Evolutionary conservation across 768 basidiomycete genomes (phyloP), one percentile per base, ranked within the genome.

Genomic region (Lentinula edodes): DNA sequence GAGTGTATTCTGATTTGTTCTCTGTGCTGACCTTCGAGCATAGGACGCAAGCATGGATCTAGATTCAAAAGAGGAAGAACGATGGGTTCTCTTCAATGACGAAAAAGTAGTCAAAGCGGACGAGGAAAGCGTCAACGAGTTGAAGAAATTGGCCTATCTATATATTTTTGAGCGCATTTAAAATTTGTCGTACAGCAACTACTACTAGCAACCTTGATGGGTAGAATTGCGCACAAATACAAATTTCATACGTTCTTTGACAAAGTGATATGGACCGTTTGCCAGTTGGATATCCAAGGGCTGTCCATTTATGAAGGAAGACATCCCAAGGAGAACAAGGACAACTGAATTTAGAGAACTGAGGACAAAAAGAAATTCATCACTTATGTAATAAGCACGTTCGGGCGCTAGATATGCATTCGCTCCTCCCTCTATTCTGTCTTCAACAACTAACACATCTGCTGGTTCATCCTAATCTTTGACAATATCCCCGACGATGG

Each of bases 31-130:
- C n/a, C 9, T 20, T 8, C 42, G 6, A 16, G 5, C n/a, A 48
- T 23, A 48, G 46, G 46, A 48, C 9, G 20, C 2, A 18, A 48
- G 46, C 46, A 48, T 48, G 20, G 18, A 9, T 3, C 16, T 48
- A 23, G 46, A 48, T 48, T 12, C 46, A 9, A 20, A 71, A 5
- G 83, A 76, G 38, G 38, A 39, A 38, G 83, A 80, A 20, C 79
- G 80, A 9, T 96, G 96, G 93, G 89, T 95, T 60, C 72, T 98
- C 68, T 97, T 95, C 73, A 97, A 98, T 67, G 96, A 98, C 70
- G 94, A 95, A 76, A 96, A 95, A 76, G 95, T 95, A 3, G 95
- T 97, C 9, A 87, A 83, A 72, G 95, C 95, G 3, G 93, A 96
- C 69, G 79, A 72, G 62, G 84, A 89, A 72, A 93, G 91, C 69